Conservation (phyloP, 441 rosid species). For the Syzygium syzygioides region DNA sequence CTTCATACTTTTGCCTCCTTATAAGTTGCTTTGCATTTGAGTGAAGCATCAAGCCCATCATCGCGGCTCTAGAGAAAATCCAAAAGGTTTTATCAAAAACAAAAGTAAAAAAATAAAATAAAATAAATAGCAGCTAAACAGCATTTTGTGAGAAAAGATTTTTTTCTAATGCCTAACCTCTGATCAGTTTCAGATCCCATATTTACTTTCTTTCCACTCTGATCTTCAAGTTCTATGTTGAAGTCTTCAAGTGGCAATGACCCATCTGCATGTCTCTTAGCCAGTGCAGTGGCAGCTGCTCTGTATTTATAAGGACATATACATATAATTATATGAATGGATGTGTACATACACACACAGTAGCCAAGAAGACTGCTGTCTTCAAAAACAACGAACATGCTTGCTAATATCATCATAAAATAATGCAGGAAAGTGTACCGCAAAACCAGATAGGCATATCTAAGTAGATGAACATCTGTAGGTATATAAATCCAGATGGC, state of each 20-base stretch:
- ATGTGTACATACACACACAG: background rate
- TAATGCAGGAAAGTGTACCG: background rate
- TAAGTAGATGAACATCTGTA: background rate
- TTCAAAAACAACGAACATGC: background rate
- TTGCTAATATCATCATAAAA: background rate
- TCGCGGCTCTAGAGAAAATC: slow-evolving; percentile 47
- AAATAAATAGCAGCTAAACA: background rate
- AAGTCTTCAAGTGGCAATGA: slow-evolving; percentile 64
- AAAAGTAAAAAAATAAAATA: background rate
- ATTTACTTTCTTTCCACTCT: slow-evolving; percentile 53
- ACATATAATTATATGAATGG: background rate
- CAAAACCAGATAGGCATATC: background rate
- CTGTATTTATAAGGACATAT: slow-evolving; percentile 19
- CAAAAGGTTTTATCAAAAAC: background rate
- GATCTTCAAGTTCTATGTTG: slow-evolving; percentile 81
- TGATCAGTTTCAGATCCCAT: slow-evolving; percentile 73
- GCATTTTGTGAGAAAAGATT: background rate
- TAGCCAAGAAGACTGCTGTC: background rate
- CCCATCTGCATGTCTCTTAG: slow-evolving; percentile 75
- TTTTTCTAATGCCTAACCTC: slow-evolving; percentile 33
- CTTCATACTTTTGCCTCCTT: slow-evolving; percentile 44
- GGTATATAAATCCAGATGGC: background rate
- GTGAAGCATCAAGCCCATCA: slow-evolving; percentile 90
- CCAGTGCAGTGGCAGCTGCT: slow-evolving; percentile 70
- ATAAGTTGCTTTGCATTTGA: slow-evolving; percentile 65